Base-by-base conservation (phyloP, 139 green algal genomes). In the Yamagishiella unicocca region DNA sequence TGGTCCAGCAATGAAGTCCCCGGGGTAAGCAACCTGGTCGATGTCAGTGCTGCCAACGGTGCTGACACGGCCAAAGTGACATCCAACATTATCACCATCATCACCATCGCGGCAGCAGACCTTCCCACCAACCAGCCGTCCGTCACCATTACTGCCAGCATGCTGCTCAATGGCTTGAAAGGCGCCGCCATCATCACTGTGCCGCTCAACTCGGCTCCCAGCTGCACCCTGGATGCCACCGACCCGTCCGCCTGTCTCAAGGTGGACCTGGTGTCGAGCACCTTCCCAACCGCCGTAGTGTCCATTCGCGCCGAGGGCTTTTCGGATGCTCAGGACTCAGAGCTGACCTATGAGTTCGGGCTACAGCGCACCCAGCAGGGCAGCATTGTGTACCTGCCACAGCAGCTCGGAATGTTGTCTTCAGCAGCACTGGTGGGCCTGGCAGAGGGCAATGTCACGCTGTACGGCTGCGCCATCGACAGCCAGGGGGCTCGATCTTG, bases 321-420 rank as follows among this genome's bases (percentile, higher is more conserved):
- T 62, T 37, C 33, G 7, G 80, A 86, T 45, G 42, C 24, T 0
- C 10, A 29, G 19, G 80, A 78, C 43, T 21, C 35, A 43, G 46
- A 82, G 46, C 61, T 86, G 43, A 55, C 43, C n/a, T 86, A 68
- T n/a, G 80, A 86, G 80, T 86, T 86, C 25, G 80, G 80, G 1
- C 2, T 85, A 7, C 58, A 29, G 25, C n/a, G n/a, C n/a, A 9
- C 3, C 29, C 14, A 21, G 21, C 66, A 35, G 17, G 17, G 31
- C 31, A 24, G 66, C 2, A 35, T 25, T 10, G n/a, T 45, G 22
- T 43, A 78, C 66, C 8, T 24, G 29, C 25, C 68, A 43, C 80
- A 86, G 80, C 80, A 67, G 62, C 2, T 86, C 10, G 43, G 64
- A 22, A 27, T 14, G 40, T 12, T 24, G 19, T 29, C 64, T 40